Base-by-base conservation (phyloP, 2,329 filamentous ascomycete species). In the Ophiosphaerella herpotricha region DNA sequence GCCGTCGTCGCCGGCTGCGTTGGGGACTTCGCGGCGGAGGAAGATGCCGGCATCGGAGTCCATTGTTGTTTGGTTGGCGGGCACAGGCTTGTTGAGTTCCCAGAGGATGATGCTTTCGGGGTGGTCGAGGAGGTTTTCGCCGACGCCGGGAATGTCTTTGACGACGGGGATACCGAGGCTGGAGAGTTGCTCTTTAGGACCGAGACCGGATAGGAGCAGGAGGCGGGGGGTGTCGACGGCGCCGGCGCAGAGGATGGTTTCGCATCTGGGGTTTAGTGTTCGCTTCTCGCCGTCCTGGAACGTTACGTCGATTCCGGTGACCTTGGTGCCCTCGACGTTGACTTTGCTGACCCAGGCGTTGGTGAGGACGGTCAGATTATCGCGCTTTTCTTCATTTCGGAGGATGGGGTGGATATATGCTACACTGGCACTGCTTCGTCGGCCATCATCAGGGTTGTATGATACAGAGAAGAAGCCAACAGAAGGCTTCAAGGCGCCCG, bases 391-490 rank as follows among this genome's bases (percentile, higher is more conserved):
- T 40, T 91, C 87, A 35, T 90, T 90, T 35, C 88, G 85, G 44
- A 96, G 82, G 66, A 96, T 91, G 32, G 91, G 91, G 75, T 96
- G 91, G 67, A 96, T 92, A 77, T 96, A 96, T 14, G 91, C 91
- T 18, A 96, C 91, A 50, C 88, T 91, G 52, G 91, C 91, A 70
- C 88, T 92, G 77, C 88, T 93, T 56, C 91, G 85, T 63, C 85
- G 84, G 67, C 91, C 90, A 66, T 91, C 87, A 66, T 96, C 91
- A 2, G 91, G 91, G 77, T 96, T 95, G 78, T 96, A 96, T 33
- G 89, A 87, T 60, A 96, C 86, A 58, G 88, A 91, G 80, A 96
- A 93, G 81, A 96, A 96, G 48, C 91, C 91, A 24, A 94, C 89
- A 41, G 88, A 88, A 64, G 88, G 80, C 58, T 85, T 86, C 58